Base-by-base conservation (phyloP, 257 asterid genomes). In the Anisodus acutangulus region DNA sequence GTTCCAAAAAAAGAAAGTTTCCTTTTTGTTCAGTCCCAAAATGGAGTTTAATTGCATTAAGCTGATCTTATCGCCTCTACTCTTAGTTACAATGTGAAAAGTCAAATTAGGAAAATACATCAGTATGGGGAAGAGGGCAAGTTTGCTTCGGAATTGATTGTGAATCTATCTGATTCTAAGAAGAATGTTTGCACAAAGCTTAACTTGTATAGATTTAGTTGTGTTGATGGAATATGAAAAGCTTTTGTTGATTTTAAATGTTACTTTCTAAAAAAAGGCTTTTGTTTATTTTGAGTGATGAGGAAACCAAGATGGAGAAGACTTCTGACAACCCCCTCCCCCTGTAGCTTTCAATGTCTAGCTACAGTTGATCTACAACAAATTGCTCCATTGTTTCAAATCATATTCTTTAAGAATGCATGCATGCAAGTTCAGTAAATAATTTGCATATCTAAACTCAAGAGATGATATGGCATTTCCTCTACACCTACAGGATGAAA, bases 111-210 rank as follows among this genome's bases (percentile, higher is more conserved):
- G 49, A 35, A 67, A 68, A 37, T 68, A 68, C 51, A 68, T 68
- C 51, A 37, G 2, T 19, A 37, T 68, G 51, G n/a, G 51, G 76
- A 68, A 37, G 76, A 68, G 76, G 19, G 5, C 3, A 68, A 68
- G 51, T 68, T 68, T 68, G 35, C 31, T 69, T 69, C 31, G 41
- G 55, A 41, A 69, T 41, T 69, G 54, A 41, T 69, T 69, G 51
- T 69, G 78, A 69, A 69, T 69, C 55, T 69, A 41, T 69, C 39
- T 15, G 54, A 16, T 45, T 69, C 55, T 69, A 39, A 41, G 22
- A 64, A 64, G 43, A 64, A 62, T 8, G 68, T 60, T 60, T 67
- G 76, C 78, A 69, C 26, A 22, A 70, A 70, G 78, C 78, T 22
- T 22, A 22, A 70, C 55, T 22, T 70, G 78, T 11, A 70, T 45